Conservation (phyloP, 495 filamentous ascomycete species). For the Tuber microsphaerosporum region DNA sequence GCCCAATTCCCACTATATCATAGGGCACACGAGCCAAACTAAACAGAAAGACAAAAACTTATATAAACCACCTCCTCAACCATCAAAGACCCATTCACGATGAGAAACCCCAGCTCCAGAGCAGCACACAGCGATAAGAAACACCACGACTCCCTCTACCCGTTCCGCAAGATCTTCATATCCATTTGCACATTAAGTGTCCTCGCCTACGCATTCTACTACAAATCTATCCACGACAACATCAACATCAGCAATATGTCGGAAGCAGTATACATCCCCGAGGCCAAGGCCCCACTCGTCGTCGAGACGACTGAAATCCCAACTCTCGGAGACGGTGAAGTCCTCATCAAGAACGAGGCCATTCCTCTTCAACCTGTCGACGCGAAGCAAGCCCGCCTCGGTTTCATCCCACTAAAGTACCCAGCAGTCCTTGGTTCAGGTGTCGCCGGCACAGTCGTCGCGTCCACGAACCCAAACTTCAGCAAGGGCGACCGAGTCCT, state of each 20-base stretch:
- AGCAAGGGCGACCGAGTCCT: constrained; percentile 37
- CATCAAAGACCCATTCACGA: background rate
- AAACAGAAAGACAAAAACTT: background rate
- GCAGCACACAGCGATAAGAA: background rate
- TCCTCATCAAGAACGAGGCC: constrained; percentile 18
- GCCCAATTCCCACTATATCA: background rate
- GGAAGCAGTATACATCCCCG: constrained; percentile 7
- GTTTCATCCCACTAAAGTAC: constrained; percentile 34
- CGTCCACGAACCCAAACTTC: constrained; percentile 30
- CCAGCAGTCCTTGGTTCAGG: constrained; percentile 37
- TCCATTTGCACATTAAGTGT: background rate
- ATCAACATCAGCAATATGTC: background rate
- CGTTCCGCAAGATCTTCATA: constrained; percentile 1
- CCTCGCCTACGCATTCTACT: background rate
- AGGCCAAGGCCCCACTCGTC: constrained; percentile 13
- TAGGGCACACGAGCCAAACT: background rate
- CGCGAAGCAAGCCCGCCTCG: constrained; percentile 16
- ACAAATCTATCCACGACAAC: background rate
- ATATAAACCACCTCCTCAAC: background rate
- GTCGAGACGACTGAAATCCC: constrained; percentile 7
- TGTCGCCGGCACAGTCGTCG: constrained; percentile 38
- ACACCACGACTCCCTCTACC: background rate
- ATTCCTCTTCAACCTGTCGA: constrained; percentile 32
- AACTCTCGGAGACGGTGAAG: constrained; percentile 6
- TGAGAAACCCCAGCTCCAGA: constrained; percentile 1